Evolutionary conservation across 208 protist genomes (phyloP), one percentile per base, ranked within the genome.

Genomic region (Wallacemonas sp.): DNA sequence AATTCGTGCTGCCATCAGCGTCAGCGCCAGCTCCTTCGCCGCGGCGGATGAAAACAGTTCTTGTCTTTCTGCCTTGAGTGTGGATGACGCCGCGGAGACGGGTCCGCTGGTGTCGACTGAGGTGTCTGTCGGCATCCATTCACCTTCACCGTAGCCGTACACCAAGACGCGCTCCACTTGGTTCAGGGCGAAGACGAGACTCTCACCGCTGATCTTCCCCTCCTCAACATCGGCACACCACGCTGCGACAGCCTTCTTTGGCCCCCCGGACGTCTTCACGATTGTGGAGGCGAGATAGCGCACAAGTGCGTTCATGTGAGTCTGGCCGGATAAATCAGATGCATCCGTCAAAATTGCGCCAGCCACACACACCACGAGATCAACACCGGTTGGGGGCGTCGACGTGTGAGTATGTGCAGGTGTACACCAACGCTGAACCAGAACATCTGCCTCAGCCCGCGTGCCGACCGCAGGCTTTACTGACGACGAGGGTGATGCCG

Each of bases 141-240:
- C 14, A 41, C 36, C 36, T 41, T 41, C 36, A 19, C n/a, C 56
- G 19, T 45, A 45, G 36, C 8, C 38, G 56, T 47, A 36, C 19
- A 14, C 39, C 38, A 62, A n/a, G 5, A 39, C 38, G 24, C 33
- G 17, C 38, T 49, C 36, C 15, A 45, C 11, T 17, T 38, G 39
- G 38, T 62, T 33, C 41, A 62, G 36, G 9, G 56, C 56, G 56
- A 34, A 62, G 22, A 45, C 38, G 26, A 62, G 36, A 24, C 56
- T 47, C 26, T 62, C 56, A 22, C 39, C 56, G 56, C 39, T 47
- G 38, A 62, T 21, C 3, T 31, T 6, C 4, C 36, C 36, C 5
- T 6, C 14, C 5, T 6, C 21, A 6, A 62, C 56, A 21, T 62
- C 56, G 5, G 24, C 56, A 21, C 41, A 62, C 36, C 36, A 49